Conservation (phyloP, 768 basidiomycete genomes). For the Xerocomus potaroensis region DNA sequence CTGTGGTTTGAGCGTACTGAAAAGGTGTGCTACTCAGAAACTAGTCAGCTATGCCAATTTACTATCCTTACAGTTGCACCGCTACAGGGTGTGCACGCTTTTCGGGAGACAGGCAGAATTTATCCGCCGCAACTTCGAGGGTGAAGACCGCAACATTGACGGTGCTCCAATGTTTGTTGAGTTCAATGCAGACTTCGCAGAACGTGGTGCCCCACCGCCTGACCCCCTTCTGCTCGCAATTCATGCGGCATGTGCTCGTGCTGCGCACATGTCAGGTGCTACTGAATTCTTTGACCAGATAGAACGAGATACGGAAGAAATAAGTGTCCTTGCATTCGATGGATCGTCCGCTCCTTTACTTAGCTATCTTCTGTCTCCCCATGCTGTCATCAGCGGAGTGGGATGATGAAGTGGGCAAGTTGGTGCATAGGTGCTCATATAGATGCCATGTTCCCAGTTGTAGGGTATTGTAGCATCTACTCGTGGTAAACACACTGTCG, state of each 20-base stretch:
- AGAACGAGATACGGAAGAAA: too few relatives aligned
- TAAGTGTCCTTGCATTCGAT: too few relatives aligned
- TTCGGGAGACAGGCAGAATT: background rate
- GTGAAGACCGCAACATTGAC: too few relatives aligned
- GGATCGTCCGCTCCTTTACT: too few relatives aligned
- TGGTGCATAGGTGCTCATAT: too few relatives aligned
- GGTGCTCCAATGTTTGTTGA: background rate
- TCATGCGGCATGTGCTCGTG: constrained; percentile 4
- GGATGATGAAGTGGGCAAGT: too few relatives aligned
- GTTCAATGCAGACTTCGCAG: background rate
- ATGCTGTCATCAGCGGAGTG: too few relatives aligned
- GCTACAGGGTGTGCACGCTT: background rate
- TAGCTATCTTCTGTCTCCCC: too few relatives aligned
- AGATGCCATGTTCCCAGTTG: too few relatives aligned
- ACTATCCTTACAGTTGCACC: background rate
- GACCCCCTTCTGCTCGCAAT: background rate
- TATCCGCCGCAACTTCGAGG: background rate
- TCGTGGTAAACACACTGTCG: too few relatives aligned
- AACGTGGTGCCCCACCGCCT: background rate
- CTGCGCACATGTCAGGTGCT: constrained; percentile 3
- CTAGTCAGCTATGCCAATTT: background rate
- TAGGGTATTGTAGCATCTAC: too few relatives aligned
- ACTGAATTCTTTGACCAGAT: constrained; percentile 1
- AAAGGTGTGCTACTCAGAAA: background rate
- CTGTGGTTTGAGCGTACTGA: background rate